phyloP scores from a whole-genome alignment of 2,329 filamentous ascomycete species.

The Aspergillus brunneoviolaceus region DNA sequence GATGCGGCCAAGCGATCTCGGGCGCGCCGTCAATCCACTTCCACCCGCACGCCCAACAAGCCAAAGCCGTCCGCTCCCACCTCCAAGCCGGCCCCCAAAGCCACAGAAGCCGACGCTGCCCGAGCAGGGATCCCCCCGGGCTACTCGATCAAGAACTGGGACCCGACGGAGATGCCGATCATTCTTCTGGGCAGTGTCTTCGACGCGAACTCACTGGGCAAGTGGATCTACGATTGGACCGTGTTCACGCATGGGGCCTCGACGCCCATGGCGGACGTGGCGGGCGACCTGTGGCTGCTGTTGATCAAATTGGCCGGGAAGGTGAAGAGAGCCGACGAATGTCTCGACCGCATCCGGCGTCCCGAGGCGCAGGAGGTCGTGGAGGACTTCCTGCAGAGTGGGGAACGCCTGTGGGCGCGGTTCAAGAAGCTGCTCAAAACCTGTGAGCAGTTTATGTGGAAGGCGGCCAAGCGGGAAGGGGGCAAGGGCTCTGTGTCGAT shows the following conservation, averaged over 20 bases:
- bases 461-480: slow-evolving; percentile 71
- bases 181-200: slow-evolving; percentile 93
- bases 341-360: slow-evolving; percentile 68
- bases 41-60: slow-evolving; percentile 46
- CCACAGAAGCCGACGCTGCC: slow-evolving; percentile 65
- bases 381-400: slow-evolving; percentile 85
- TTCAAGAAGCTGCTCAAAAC: slow-evolving; percentile 83
- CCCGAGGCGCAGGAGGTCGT: slow-evolving; percentile 75
- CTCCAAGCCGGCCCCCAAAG: slow-evolving; percentile 47
- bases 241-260: slow-evolving; percentile 81
- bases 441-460: slow-evolving; percentile 94
- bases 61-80: slow-evolving; percentile 38
- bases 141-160: slow-evolving; percentile 98
- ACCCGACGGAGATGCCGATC: slow-evolving; percentile 89
- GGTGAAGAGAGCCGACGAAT: slow-evolving; percentile 85
- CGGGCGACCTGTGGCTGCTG: slow-evolving; percentile 91
- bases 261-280: slow-evolving; percentile 83
- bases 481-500: slow-evolving; percentile 68
- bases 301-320: slow-evolving; percentile 93
- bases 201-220: slow-evolving; percentile 93
- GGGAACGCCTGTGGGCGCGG: slow-evolving; percentile 80
- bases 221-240: slow-evolving; percentile 99
- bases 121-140: slow-evolving; percentile 74
- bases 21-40: slow-evolving; percentile 56
- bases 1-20: slow-evolving; percentile 50